Evolutionary conservation across 352 stramenopile genomes (phyloP), one percentile per base, ranked within the genome.

Genomic region (Pelagophyceae sp.): DNA sequence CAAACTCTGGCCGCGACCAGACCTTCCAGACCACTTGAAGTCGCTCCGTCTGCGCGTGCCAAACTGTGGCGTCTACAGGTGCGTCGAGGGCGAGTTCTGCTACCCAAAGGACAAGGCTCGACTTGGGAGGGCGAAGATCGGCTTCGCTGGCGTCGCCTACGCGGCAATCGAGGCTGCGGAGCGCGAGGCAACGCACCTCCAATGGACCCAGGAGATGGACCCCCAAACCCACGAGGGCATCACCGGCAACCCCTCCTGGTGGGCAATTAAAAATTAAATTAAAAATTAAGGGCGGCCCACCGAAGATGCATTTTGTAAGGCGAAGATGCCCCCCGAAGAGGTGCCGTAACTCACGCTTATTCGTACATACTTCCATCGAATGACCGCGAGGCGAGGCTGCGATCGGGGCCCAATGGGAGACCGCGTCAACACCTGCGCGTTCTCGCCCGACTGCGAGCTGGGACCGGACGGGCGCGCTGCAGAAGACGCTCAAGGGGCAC

Each of bases 51-150:
- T 11, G 11, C 23, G 11, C 11, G 61, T 71, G 3, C 61, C 61
- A 6, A 35, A 3, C n/a, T 71, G 61, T 31, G 61, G 61, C 61
- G n/a, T 38, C 15, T 71, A 71, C 61, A 6, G 29, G 3, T 71
- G 61, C 61, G 29, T 40, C 61, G n/a, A 27, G 3, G 61, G 61
- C 61, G 61, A 71, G 61, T 71, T 71, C 33, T 71, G 61, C 61
- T 71, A 71, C 61, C 61, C 61, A 19, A 71, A 71, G 61, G 61
- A 71, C 61, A 71, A 15, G 3, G 29, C 17, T 17, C 61, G 61
- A 27, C 11, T 23, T 3, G 61, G 61, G n/a, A 27, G 33, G 11
- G 3, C 29, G 25, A 71, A 71, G n/a, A 29, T 37, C 11, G 27
- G 61, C 61, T 71, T 71, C 61, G 33, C 29, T 1, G 61, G 61